These are phyloP conservation scores for Backusella morwellensis DNA, from an alignment of 192 early-diverging fungal genomes.

Conservation along the genomic window DNA sequence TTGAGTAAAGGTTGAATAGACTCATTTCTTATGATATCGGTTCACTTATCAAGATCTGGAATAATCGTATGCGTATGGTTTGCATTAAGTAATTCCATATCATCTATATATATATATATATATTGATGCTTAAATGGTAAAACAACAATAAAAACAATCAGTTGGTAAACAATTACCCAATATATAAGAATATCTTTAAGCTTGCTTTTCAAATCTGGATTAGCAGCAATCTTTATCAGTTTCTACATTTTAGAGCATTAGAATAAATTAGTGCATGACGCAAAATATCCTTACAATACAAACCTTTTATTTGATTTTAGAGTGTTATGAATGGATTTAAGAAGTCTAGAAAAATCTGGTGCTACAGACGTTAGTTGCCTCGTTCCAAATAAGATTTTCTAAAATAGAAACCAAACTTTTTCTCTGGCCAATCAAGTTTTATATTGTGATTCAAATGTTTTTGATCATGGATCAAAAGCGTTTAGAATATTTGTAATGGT, in stretches of 20 bases:
- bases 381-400: conserved; percentile 37
- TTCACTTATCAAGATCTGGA: conserved; percentile 43
- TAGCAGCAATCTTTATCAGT: conserved; percentile 31
- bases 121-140: not conserved
- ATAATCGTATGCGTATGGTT: conserved; percentile 48
- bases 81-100: conserved; percentile 54
- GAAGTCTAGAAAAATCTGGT: conserved; percentile 49
- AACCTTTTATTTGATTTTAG: conserved; percentile 46
- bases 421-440: too few relatives aligned
- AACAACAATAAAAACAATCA: not conserved
- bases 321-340: conserved; percentile 44
- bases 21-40: conserved; percentile 46
- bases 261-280: not conserved
- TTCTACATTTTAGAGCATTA: conserved; percentile 22
- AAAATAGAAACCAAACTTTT: too few relatives aligned
- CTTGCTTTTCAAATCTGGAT: conserved; percentile 25
- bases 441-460: too few relatives aligned
- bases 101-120: conserved; percentile 33
- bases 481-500: too few relatives aligned
- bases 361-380: conserved; percentile 36
- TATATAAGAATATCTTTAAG: conserved; percentile 38
- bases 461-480: too few relatives aligned
- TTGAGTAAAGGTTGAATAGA: conserved; percentile 41
- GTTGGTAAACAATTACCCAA: conserved; percentile 32
- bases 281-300: conserved; percentile 24